A percentile compares a stretch with the other conserved stretches of the same genome.
Evolutionary conservation across 805 yeast genomes (phyloP).

Genomic region (Komagataella mondaviorum): DNA sequence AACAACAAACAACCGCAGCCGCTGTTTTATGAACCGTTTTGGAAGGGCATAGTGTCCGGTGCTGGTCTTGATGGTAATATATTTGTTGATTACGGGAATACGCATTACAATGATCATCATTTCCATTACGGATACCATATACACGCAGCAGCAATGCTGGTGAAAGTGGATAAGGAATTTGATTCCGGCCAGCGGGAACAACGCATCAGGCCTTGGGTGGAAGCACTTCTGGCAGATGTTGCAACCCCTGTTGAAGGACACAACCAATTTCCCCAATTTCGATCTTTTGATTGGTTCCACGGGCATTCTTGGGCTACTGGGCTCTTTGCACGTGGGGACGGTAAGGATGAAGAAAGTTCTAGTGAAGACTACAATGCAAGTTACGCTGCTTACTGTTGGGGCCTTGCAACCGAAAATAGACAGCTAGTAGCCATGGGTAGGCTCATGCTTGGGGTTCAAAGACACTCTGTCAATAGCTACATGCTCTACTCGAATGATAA

Average conservation of each 20-base stretch:
- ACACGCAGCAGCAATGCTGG: slow-evolving; percentile 54
- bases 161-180: slow-evolving; percentile 33
- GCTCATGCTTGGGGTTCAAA: slow-evolving; percentile 44
- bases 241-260: slow-evolving; percentile 43
- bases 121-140: slow-evolving; percentile 68
- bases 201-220: slow-evolving; percentile 23
- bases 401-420: slow-evolving; percentile 32
- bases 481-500: slow-evolving; percentile 36
- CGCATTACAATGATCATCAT: slow-evolving; percentile 64
- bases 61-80: slow-evolving; percentile 38
- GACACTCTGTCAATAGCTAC: slow-evolving; percentile 34
- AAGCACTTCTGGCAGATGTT: slow-evolving; percentile 41
- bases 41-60: slow-evolving; percentile 63
- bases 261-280: slow-evolving; percentile 40
- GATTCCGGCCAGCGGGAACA: slow-evolving; percentile 5
- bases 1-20: slow-evolving; percentile 55
- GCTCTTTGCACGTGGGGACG: slow-evolving; percentile 53
- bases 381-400: slow-evolving; percentile 51
- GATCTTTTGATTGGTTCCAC: slow-evolving; percentile 59
- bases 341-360: slow-evolving; percentile 59
- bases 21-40: slow-evolving; percentile 58
- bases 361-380: slow-evolving; percentile 59
- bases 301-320: slow-evolving; percentile 74
- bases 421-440: slow-evolving; percentile 40
- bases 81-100: slow-evolving; percentile 57